phyloP scores from a whole-genome alignment of 257 asterid species.

The Solanum piurae region DNA sequence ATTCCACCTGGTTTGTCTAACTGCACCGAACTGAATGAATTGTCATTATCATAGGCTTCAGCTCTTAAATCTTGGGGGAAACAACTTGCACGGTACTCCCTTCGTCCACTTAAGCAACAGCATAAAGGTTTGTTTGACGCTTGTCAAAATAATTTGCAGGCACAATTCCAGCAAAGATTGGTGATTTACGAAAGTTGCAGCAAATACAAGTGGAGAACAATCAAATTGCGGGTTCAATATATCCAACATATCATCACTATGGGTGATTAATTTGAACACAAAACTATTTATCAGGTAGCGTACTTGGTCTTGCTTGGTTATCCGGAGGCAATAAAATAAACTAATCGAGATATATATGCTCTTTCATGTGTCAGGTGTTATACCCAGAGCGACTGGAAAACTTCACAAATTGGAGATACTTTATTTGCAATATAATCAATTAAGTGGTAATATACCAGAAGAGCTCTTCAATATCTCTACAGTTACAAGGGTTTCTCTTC shows the following conservation, averaged over 20 bases:
- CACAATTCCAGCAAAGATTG: too few species aligned
- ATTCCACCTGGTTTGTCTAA: background rate
- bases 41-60: background rate
- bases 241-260: background rate
- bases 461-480: conserved; percentile 20
- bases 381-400: conserved; percentile 19
- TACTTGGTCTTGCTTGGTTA: background rate
- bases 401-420: conserved; percentile 3
- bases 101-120: too few species aligned
- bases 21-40: background rate
- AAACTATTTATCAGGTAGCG: background rate
- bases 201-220: too few species aligned
- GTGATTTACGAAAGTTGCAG: too few species aligned
- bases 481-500: conserved; percentile 1
- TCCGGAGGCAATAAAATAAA: too few species aligned
- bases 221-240: background rate
- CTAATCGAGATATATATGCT: too few species aligned
- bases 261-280: background rate
- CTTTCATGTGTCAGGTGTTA: conserved; percentile 10
- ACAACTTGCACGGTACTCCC: conserved; percentile 5
- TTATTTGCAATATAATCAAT: background rate
- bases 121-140: too few species aligned
- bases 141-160: too few species aligned
- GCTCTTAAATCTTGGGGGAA: background rate
- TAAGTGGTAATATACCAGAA: conserved; percentile 12